phyloP scores from a whole-genome alignment of 495 filamentous ascomycete species.

The Penicillium salamii region DNA sequence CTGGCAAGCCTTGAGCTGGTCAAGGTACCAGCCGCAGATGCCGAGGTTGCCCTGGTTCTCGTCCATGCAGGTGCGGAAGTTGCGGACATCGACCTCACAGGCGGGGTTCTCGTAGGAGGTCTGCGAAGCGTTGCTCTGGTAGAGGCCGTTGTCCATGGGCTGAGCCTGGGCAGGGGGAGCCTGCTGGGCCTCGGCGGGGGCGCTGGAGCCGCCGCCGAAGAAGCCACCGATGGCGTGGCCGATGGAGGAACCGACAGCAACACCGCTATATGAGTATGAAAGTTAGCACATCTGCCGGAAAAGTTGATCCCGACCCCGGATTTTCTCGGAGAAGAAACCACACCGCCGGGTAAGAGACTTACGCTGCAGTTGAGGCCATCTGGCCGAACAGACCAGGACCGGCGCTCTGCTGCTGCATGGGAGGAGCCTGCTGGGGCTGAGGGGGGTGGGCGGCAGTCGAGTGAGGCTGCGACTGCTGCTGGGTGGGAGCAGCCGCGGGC shows the following conservation, averaged over 20 bases:
- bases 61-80: constrained; percentile 94
- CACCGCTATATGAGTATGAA: constrained; percentile 60
- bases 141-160: constrained; percentile 48
- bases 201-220: constrained; percentile 64
- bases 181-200: constrained; percentile 56
- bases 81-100: constrained; percentile 76
- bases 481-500: constrained; percentile 53
- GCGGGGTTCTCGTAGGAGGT: constrained; percentile 46
- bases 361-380: constrained; percentile 86
- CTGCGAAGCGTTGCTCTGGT: constrained; percentile 53
- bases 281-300: constrained; percentile 6
- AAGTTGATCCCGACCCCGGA: constrained; percentile 8
- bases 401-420: constrained; percentile 50
- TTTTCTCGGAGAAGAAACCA: constrained; percentile 6
- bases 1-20: constrained; percentile 98
- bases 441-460: constrained; percentile 64
- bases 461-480: constrained; percentile 48
- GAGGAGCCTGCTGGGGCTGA: constrained; percentile 44
- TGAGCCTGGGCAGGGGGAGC: constrained; percentile 37
- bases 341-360: constrained; percentile 29
- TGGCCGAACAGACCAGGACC: constrained; percentile 77
- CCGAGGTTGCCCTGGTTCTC: constrained; percentile 89
- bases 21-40: constrained; percentile 96
- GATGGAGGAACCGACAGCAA: constrained; percentile 90
- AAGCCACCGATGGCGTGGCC: constrained; percentile 89